A percentile compares a stretch with the other conserved stretches of the same genome.
Evolutionary conservation across 1,139 yeast genomes (phyloP).

Genomic region (Blastobotrys indianensis): DNA sequence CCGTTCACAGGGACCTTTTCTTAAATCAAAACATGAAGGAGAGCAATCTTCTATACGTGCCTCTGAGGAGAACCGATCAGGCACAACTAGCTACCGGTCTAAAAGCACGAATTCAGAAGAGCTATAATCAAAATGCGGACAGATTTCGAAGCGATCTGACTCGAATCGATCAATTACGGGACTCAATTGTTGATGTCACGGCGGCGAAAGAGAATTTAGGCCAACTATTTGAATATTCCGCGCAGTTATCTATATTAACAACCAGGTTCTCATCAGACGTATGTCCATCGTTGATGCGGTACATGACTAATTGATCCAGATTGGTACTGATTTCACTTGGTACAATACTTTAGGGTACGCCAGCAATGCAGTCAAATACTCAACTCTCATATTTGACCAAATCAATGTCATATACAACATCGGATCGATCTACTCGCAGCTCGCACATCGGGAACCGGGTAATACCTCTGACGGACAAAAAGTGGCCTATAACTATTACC

Average conservation of each 20-base stretch:
- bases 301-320: slow-evolving; percentile 13
- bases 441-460: slow-evolving; percentile 40
- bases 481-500: slow-evolving; percentile 58
- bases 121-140: slow-evolving; percentile 61
- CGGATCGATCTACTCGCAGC: slow-evolving; percentile 55
- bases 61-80: slow-evolving; percentile 47
- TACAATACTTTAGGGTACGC: slow-evolving; percentile 57
- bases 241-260: slow-evolving; percentile 32
- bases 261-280: slow-evolving; percentile 43
- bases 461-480: slow-evolving; percentile 53
- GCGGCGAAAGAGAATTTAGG: slow-evolving; percentile 30
- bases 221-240: slow-evolving; percentile 29
- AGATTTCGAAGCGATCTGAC: slow-evolving; percentile 50
- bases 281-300: slow-evolving; percentile 11
- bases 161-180: slow-evolving; percentile 39
- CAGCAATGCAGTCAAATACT: slow-evolving; percentile 35
- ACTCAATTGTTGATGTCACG: slow-evolving; percentile 30
- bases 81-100: slow-evolving; percentile 45
- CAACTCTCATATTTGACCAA: slow-evolving; percentile 49
- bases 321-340: slow-evolving; percentile 58
- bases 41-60: slow-evolving; percentile 36
- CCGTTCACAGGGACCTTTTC: not conserved
- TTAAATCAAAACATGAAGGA: slow-evolving; percentile 5
- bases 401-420: slow-evolving; percentile 62
- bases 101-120: slow-evolving; percentile 46